Evolutionary conservation across 2,329 filamentous ascomycete genomes (phyloP), one percentile per base, ranked within the genome.

Genomic region (Cladosporium phlei): DNA sequence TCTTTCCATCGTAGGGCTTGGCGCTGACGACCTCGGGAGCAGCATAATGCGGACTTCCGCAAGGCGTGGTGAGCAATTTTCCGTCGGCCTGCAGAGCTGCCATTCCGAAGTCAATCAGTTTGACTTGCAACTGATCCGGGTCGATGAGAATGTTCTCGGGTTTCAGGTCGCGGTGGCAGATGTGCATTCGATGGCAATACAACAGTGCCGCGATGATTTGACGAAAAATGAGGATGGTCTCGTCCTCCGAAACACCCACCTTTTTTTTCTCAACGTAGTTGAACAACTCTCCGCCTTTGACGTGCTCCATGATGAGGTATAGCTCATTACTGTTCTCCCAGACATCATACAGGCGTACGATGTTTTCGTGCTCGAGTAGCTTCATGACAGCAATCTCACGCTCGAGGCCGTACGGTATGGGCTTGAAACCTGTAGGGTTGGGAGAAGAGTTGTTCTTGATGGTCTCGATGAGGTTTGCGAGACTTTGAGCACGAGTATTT

Each of bases 21-120:
- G 83, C 84, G 55, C 81, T 80, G 52, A 96, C 84, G 25, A 98
- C 80, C 64, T 98, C 93, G 0, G 93, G 93, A 0, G 93, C 90
- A 14, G 91, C 91, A 60, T 98, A 98, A 67, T 97, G 93, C 17
- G 93, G 93, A 53, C 93, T 97, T 16, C 93, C 93, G 59, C 93
- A 98, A 4, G 91, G 88, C 1, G 93, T 97, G 47, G 80, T 86
- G 21, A 98, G 77, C 61, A 83, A 83, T 55, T 88, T 83, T 7
- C 82, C 84, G 19, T 80, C 77, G 3, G 86, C 86, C 64, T 97
- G 91, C 32, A 97, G 74, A 3, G 91, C 91, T 34, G 93, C 93
- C 90, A 98, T 96, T 32, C 93, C 91, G 66, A 98, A 98, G 66
- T 98, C 93, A 42, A 91, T 91, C 58, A 98, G 83, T 69, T 97